phyloP scores from a whole-genome alignment of 2,329 filamentous ascomycete species.

The Ophiostoma ulmi region DNA sequence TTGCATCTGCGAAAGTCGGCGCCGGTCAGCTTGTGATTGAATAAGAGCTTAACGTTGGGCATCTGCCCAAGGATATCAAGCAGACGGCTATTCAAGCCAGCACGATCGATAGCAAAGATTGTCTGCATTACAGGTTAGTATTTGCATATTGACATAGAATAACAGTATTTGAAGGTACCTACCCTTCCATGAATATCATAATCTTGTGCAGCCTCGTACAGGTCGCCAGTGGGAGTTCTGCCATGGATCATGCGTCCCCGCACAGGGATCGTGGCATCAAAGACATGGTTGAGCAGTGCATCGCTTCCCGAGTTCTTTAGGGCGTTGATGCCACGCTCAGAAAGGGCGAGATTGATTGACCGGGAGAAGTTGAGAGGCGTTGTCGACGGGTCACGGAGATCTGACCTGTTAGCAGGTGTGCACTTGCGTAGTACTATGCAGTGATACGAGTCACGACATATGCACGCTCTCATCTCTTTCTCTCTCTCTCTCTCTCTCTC shows the following conservation, averaged over 20 bases:
- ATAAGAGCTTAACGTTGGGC: conserved; percentile 86
- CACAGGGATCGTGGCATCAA: conserved; percentile 83
- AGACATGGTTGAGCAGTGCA: conserved; percentile 65
- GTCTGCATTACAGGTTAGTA: conserved; percentile 45
- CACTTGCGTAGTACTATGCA: background rate
- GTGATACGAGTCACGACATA: background rate
- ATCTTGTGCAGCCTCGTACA: conserved; percentile 74
- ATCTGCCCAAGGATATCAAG: conserved; percentile 77
- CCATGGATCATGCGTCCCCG: conserved; percentile 94
- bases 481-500: too few relatives aligned
- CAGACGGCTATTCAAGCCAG: conserved; percentile 73
- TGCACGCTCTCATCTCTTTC: background rate
- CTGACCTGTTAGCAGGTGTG: conserved; percentile 42
- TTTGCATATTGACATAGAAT: background rate
- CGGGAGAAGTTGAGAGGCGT: conserved; percentile 91
- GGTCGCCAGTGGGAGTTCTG: conserved; percentile 53
- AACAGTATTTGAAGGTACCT: conserved; percentile 31
- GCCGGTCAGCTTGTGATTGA: conserved; percentile 88
- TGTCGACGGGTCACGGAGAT: conserved; percentile 77
- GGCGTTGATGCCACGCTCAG: conserved; percentile 87
- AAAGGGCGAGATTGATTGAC: conserved; percentile 96
- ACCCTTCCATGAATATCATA: conserved; percentile 88
- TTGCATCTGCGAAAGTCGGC: conserved; percentile 74
- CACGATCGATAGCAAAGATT: conserved; percentile 81
- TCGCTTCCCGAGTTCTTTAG: conserved; percentile 65